Conservation (phyloP, 495 filamentous ascomycete species). For the Wilcoxina mikolae region DNA sequence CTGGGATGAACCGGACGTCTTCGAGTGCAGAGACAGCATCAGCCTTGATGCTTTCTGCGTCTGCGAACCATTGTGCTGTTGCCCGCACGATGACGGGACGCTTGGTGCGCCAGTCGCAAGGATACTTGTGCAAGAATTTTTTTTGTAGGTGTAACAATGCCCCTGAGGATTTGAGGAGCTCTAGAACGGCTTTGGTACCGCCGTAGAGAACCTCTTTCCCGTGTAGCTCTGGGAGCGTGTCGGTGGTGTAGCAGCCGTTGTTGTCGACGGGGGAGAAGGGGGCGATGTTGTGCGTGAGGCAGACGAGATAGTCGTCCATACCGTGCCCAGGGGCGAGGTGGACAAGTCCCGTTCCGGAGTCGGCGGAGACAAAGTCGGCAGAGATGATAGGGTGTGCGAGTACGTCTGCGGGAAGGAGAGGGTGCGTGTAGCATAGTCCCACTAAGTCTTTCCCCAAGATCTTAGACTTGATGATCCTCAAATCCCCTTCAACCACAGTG, state of each 20-base stretch:
- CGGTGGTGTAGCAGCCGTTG: constrained; percentile 59
- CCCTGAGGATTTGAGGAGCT: constrained; percentile 40
- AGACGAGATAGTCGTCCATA: constrained; percentile 88
- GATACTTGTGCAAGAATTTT: constrained; percentile 75
- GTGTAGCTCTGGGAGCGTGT: constrained; percentile 48
- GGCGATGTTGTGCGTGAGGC: constrained; percentile 46
- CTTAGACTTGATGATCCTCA: constrained; percentile 9
- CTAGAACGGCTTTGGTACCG: constrained; percentile 53
- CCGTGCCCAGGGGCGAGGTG: constrained; percentile 91
- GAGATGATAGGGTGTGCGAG: constrained; percentile 53
- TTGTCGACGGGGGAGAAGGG: constrained; percentile 71
- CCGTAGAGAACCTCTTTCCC: constrained; percentile 47
- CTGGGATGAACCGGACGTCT: constrained; percentile 63
- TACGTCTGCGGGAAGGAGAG: constrained; percentile 40
- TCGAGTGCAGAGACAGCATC: constrained; percentile 52
- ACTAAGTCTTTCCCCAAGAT: constrained; percentile 53
- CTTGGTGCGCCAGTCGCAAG: constrained; percentile 95
- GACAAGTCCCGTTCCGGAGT: constrained; percentile 81
- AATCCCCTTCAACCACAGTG: constrained; percentile 25
- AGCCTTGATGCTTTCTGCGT: constrained; percentile 66
- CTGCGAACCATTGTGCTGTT: constrained; percentile 95
- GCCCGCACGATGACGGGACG: constrained; percentile 77
- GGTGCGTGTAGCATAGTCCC: constrained; percentile 50
- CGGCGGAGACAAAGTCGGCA: constrained; percentile 71
- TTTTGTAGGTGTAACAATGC: constrained; percentile 49